Percentiles rank a stretch among this genome's conserved stretches.
phyloP scores from a whole-genome alignment of 805 yeast species.

The Nakazawaea siamensis region DNA sequence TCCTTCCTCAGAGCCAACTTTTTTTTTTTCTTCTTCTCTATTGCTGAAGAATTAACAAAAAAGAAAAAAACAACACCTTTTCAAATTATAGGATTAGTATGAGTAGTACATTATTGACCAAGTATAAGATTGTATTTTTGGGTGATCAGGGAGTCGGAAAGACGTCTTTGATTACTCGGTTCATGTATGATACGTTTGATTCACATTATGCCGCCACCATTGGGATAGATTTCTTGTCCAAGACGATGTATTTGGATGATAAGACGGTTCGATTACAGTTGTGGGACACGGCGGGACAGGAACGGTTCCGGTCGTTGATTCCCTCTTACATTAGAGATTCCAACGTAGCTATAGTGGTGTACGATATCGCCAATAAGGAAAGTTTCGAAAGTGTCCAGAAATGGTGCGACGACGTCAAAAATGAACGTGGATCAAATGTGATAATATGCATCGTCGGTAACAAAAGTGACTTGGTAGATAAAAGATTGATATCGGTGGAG shows the following conservation, averaged over 20 bases:
- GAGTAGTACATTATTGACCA: slow-evolving; percentile 33
- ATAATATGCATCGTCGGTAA: slow-evolving; percentile 88
- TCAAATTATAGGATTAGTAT: background rate
- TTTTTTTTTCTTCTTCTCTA: no score
- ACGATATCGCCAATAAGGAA: slow-evolving; percentile 83
- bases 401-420: slow-evolving; percentile 93
- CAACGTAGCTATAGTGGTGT: slow-evolving; percentile 94
- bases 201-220: slow-evolving; percentile 95
- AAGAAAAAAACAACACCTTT: background rate
- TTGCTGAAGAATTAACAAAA: background rate
- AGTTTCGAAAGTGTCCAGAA: slow-evolving; percentile 77
- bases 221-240: slow-evolving; percentile 91
- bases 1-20: no score
- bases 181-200: slow-evolving; percentile 96
- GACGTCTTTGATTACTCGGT: slow-evolving; percentile 91
- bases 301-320: slow-evolving; percentile 86
- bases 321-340: slow-evolving; percentile 95
- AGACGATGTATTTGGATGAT: slow-evolving; percentile 91
- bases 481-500: slow-evolving; percentile 72
- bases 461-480: slow-evolving; percentile 73
- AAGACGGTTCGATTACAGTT: slow-evolving; percentile 90
- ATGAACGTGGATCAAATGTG: slow-evolving; percentile 87
- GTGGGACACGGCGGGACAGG: slow-evolving; percentile 99
- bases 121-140: slow-evolving; percentile 84
- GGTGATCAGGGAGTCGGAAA: slow-evolving; percentile 99